These are phyloP conservation scores for Singerocomus inundabilis DNA, from an alignment of 1,284 basidiomycete species.

Conservation along the genomic window DNA sequence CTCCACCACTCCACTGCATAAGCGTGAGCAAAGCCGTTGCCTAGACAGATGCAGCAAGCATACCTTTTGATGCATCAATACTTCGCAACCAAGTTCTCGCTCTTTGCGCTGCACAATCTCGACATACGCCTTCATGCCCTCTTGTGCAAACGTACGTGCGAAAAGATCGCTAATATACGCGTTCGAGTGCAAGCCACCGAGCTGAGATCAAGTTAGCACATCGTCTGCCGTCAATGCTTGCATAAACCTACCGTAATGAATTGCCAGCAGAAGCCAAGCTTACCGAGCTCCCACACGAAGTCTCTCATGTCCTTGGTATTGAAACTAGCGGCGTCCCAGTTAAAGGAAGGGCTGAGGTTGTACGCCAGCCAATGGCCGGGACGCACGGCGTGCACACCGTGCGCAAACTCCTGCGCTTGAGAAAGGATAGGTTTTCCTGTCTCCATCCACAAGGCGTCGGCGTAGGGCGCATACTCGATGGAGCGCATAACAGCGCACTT, in stretches of 20 bases:
- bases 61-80: slow-evolving; percentile 86
- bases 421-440: slow-evolving; percentile 94
- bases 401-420: slow-evolving; percentile 92
- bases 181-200: slow-evolving; percentile 95
- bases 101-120: slow-evolving; percentile 84
- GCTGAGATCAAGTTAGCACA: slow-evolving; percentile 44
- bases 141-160: slow-evolving; percentile 82
- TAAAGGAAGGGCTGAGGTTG: slow-evolving; percentile 92
- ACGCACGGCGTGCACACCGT: slow-evolving; percentile 77
- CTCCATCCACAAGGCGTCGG: slow-evolving; percentile 96
- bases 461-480: slow-evolving; percentile 90
- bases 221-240: background rate
- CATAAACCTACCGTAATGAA: slow-evolving; percentile 84
- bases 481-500: slow-evolving; percentile 92
- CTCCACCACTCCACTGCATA: slow-evolving; percentile 87
- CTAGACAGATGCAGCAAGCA: slow-evolving; percentile 12
- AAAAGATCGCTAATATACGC: slow-evolving; percentile 96
- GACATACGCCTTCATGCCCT: slow-evolving; percentile 92
- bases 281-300: slow-evolving; percentile 92
- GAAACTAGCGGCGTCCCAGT: slow-evolving; percentile 91
- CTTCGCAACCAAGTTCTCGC: slow-evolving; percentile 87
- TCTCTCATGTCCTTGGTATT: slow-evolving; percentile 82
- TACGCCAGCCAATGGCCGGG: slow-evolving; percentile 94
- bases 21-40: slow-evolving; percentile 14
- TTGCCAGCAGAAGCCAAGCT: slow-evolving; percentile 95